Percentiles rank a stretch among this genome's conserved stretches.
phyloP scores from a whole-genome alignment of 1,139 yeast species.

The Diutina sp. region DNA sequence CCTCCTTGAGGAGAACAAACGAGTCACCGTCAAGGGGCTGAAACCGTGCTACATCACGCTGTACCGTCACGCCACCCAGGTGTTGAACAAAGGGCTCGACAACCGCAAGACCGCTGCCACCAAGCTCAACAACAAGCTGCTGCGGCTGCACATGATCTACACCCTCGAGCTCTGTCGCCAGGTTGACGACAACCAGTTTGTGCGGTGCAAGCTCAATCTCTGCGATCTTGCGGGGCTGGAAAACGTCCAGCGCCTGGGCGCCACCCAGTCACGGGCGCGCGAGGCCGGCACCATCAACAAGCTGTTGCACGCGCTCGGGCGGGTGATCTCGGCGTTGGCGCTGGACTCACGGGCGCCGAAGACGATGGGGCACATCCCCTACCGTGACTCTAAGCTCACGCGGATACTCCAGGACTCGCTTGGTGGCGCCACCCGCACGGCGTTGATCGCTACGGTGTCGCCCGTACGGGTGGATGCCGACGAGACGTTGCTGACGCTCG shows the following conservation, averaged over 20 bases:
- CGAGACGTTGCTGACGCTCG: constrained; percentile 8
- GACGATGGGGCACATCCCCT: constrained; percentile 9
- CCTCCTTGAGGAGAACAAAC: constrained; percentile 8
- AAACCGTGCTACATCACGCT: constrained; percentile 41
- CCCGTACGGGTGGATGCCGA: constrained; percentile 7
- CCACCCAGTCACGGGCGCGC: constrained; percentile 7
- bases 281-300: constrained; percentile 10
- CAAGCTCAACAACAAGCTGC: constrained; percentile 7
- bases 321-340: constrained; percentile 7
- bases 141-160: constrained; percentile 8
- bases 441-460: constrained; percentile 8
- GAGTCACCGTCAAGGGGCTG: constrained; percentile 41
- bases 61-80: constrained; percentile 34
- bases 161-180: constrained; percentile 6
- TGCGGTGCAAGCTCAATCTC: constrained; percentile 7
- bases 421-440: constrained; percentile 9
- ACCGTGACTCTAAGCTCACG: constrained; percentile 8
- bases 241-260: constrained; percentile 8
- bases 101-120: constrained; percentile 8
- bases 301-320: constrained; percentile 7
- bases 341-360: not conserved
- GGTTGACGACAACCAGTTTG: constrained; percentile 1
- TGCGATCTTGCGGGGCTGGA: constrained; percentile 10
- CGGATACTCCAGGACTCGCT: constrained; percentile 8
- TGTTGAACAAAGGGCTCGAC: constrained; percentile 6